Evolutionary conservation across 345 rosid genomes (phyloP), one percentile per base, ranked within the genome.

Genomic region (Xanthoceras sorbifolium): DNA sequence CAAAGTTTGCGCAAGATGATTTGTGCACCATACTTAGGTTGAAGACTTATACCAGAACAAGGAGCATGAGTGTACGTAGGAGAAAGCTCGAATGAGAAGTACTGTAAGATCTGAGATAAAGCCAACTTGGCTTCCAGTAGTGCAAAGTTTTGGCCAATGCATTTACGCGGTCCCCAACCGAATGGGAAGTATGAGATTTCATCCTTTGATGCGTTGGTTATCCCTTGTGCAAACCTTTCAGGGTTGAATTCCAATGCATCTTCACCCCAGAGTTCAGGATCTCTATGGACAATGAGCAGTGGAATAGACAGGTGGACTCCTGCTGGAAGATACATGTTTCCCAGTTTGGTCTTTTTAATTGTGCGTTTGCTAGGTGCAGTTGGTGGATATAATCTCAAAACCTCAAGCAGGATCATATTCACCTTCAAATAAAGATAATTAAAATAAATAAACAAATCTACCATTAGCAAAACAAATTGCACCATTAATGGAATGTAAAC

Each of bases 131-230:
- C 90, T 71, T 89, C 93, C 66, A 88, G 44, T 60, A 90, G 34
- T 50, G 93, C 87, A 23, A 91, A 85, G 70, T 84, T 91, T 82
- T 87, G 91, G 34, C 93, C 93, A 1, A 91, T 84, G 81, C 97
- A 91, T 31, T 89, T 90, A n/a, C n/a, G n/a, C n/a, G n/a, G n/a
- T n/a, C n/a, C n/a, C n/a, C n/a, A n/a, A n/a, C n/a, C n/a, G n/a
- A n/a, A n/a, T n/a, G n/a, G n/a, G n/a, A n/a, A n/a, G n/a, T n/a
- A n/a, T n/a, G n/a, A n/a, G n/a, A n/a, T n/a, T n/a, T n/a, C n/a
- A n/a, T n/a, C n/a, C n/a, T n/a, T n/a, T n/a, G n/a, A n/a, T n/a
- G n/a, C n/a, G n/a, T n/a, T n/a, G n/a, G n/a, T n/a, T n/a, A n/a
- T n/a, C n/a, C n/a, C n/a, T n/a, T n/a, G n/a, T n/a, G n/a, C n/a